These are phyloP conservation scores for Ulota crispa DNA, from an alignment of 225 moss, liverwort and hornwort genomes.

Conservation along the genomic window DNA sequence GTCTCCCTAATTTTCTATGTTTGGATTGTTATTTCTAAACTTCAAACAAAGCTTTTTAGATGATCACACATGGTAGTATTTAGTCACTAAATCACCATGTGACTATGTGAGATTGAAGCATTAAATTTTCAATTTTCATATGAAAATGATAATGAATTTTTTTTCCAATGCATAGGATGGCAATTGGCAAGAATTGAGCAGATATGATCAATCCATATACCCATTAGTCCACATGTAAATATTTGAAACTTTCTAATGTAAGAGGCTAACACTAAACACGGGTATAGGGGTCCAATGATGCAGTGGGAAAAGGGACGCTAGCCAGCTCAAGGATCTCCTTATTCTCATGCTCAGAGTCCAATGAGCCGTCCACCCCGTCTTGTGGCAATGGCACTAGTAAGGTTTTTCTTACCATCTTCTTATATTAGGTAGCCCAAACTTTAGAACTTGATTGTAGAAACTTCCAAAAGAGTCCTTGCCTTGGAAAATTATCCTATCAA, in stretches of 20 bases:
- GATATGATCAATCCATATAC: no score
- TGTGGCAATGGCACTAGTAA: conserved; percentile 30
- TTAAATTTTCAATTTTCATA: no score
- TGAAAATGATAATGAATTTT: neutral
- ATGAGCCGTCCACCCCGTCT: conserved; percentile 22
- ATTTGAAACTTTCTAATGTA: neutral
- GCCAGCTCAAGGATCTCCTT: conserved; percentile 28
- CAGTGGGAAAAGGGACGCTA: conserved; percentile 14
- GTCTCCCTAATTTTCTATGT: no score
- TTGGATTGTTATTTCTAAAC: no score
- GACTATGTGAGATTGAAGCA: no score
- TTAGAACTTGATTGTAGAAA: fast-evolving
- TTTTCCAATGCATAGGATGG: neutral
- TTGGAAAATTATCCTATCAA: neutral
- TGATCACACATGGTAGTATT: no score
- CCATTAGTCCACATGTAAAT: neutral
- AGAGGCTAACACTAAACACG: neutral
- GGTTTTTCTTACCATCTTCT: neutral
- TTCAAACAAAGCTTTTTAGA: no score
- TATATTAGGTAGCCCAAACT: no score
- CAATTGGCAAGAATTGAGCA: neutral
- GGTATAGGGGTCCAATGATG: neutral
- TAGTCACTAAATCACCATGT: no score
- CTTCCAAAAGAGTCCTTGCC: no score
- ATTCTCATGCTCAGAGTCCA: conserved; percentile 23